Evolutionary conservation across 23 red algal genomes (phyloP).

Genomic region (Gracilaria vermiculophylla): DNA sequence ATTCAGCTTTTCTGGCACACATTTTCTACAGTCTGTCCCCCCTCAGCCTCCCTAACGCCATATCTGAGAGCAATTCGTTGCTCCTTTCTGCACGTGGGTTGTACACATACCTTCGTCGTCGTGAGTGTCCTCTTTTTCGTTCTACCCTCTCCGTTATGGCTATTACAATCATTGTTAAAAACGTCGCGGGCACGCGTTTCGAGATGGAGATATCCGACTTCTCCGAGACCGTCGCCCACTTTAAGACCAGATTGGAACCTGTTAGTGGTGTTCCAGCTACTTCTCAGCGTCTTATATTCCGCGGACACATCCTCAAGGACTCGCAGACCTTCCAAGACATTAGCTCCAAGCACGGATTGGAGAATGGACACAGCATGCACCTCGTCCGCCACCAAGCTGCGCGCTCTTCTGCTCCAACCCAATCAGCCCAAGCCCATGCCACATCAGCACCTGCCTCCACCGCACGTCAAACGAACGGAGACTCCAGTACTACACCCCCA

Average conservation of each 20-base stretch:
- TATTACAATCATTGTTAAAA: slow-evolving; percentile 81
- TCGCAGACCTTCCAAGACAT: slow-evolving; percentile 79
- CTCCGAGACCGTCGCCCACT: slow-evolving; percentile 75
- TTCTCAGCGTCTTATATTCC: slow-evolving; percentile 92
- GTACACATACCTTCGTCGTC: neutral
- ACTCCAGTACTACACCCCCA: neutral
- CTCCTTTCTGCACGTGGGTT: neutral
- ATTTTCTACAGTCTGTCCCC: neutral
- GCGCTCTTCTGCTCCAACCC: slow-evolving; percentile 5
- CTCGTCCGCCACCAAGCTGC: slow-evolving; percentile 62
- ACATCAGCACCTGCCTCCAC: neutral
- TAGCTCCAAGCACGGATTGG: slow-evolving; percentile 81
- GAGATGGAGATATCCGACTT: slow-evolving; percentile 75
- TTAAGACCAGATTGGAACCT: slow-evolving; percentile 77
- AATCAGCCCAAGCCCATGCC: neutral
- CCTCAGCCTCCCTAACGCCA: neutral
- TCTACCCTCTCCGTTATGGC: neutral
- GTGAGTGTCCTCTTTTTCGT: neutral
- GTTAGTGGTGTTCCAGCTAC: slow-evolving; percentile 74
- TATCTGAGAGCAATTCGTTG: neutral
- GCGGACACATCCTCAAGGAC: slow-evolving; percentile 96
- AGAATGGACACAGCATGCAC: slow-evolving; percentile 97
- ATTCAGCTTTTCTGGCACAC: no score
- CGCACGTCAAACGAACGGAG: slow-evolving; percentile 5
- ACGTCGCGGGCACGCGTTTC: slow-evolving; percentile 81